These are phyloP conservation scores for Epichloe glyceriae DNA, from an alignment of 2,329 filamentous ascomycete genomes.

Conservation along the genomic window DNA sequence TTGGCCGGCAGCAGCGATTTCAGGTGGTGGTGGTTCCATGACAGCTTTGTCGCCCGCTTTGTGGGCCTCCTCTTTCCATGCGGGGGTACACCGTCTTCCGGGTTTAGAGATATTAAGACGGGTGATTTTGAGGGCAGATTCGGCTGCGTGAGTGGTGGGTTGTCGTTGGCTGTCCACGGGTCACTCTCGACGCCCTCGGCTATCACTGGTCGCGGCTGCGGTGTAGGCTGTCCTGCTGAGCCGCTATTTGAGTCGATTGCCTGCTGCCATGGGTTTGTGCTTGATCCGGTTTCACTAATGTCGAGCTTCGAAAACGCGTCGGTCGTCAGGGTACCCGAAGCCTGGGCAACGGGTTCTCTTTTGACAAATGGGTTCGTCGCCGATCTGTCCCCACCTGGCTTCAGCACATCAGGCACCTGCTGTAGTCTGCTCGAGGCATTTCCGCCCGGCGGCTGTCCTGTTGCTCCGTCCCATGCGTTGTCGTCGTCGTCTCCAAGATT, in stretches of 20 bases:
- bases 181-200: slow-evolving; percentile 17
- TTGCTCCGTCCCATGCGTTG: slow-evolving; percentile 19
- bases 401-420: slow-evolving; percentile 20
- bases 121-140: slow-evolving; percentile 17
- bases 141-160: slow-evolving; percentile 16
- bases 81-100: slow-evolving; percentile 21
- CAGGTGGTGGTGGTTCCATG: slow-evolving; percentile 9
- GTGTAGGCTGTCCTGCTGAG: slow-evolving; percentile 4
- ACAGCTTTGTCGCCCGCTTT: slow-evolving; percentile 14
- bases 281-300: slow-evolving; percentile 26
- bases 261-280: slow-evolving; percentile 23
- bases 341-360: slow-evolving; percentile 23
- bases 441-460: slow-evolving; percentile 5
- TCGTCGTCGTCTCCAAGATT: slow-evolving; percentile 15
- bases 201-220: slow-evolving; percentile 8
- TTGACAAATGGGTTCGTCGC: slow-evolving; percentile 43
- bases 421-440: slow-evolving; percentile 2
- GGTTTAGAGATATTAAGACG: slow-evolving; percentile 22
- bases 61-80: slow-evolving; percentile 26
- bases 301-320: slow-evolving; percentile 28
- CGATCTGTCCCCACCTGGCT: slow-evolving; percentile 19
- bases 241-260: slow-evolving; percentile 12
- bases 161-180: slow-evolving; percentile 13
- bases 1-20: slow-evolving; percentile 7
- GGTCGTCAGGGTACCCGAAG: slow-evolving; percentile 14